Conservation (phyloP, 2,329 filamentous ascomycete species). For the Penicillium polonicum region DNA sequence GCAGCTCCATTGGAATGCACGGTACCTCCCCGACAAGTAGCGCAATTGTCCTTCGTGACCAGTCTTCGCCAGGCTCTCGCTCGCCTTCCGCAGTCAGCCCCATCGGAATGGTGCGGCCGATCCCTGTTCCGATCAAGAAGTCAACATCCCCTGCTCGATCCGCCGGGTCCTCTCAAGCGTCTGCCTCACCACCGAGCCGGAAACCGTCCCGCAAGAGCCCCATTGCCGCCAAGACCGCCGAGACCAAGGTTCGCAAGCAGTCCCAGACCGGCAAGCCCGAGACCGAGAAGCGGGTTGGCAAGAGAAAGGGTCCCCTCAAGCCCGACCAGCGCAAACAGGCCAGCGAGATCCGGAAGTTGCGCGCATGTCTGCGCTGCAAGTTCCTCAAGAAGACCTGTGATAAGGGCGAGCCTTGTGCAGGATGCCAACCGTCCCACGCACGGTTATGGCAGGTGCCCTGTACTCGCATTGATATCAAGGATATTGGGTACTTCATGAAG, state of each 20-base stretch:
- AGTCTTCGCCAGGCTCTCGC: conserved; percentile 44
- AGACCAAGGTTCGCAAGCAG: conserved; percentile 76
- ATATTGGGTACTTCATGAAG: conserved; percentile 98
- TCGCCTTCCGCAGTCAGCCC: conserved; percentile 61
- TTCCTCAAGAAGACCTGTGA: conserved; percentile 99
- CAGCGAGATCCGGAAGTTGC: conserved; percentile 91
- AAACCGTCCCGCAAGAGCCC: conserved; percentile 71
- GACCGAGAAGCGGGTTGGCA: conserved; percentile 88
- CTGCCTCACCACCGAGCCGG: conserved; percentile 65
- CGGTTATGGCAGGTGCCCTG: conserved; percentile 96
- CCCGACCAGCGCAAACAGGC: conserved; percentile 95
- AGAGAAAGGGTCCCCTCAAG: conserved; percentile 82
- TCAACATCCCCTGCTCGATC: conserved; percentile 57
- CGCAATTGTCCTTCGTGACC: conserved; percentile 41
- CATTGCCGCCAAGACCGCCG: conserved; percentile 74
- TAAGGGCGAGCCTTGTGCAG: conserved; percentile 92
- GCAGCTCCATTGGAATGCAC: conserved; percentile 23
- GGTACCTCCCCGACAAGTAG: conserved; percentile 22
- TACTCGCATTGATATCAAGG: conserved; percentile 97
- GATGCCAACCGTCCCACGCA: conserved; percentile 92
- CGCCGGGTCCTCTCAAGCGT: conserved; percentile 58
- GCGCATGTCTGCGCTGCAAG: conserved; percentile 93
- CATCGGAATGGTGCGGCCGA: conserved; percentile 64
- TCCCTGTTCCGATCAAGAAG: conserved; percentile 53
- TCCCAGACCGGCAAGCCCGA: conserved; percentile 76